Evolutionary conservation across 306 rosid species (phyloP), one percentile per base, ranked within the genome.

Genomic region (Cucurbita maxima): DNA sequence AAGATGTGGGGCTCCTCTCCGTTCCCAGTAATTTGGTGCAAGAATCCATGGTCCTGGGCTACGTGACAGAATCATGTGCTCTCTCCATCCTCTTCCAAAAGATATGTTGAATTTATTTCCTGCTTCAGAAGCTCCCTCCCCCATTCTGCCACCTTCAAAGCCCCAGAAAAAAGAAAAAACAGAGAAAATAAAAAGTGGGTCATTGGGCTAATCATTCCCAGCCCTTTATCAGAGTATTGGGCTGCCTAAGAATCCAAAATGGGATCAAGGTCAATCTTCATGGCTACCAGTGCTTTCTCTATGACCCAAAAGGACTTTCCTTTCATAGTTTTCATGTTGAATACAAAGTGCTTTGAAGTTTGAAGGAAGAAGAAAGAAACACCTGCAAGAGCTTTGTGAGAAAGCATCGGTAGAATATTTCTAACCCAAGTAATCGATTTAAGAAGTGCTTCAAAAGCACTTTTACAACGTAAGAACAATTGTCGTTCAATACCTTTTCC

Each of bases 21-120:
- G 63, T 77, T 58, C 53, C 72, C 72, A 57, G 63, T 44, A 1
- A 86, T 79, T 54, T 79, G 82, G 77, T 81, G 81, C 82, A 93
- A 67, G 60, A 87, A 83, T 12, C 96, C 96, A 77, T 85, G 86
- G 47, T 93, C 87, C 54, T 90, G 97, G 63, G 97, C 98, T 66
- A 76, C 71, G 82, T 82, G n/a, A 90, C 63, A 78, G 89, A 88
- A 13, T 86, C 96, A 10, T 86, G 89, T 47, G 87, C 76, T 77
- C 84, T 86, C 68, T 83, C 85, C 82, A 77, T 44, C 44, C 75
- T 79, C 73, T 72, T 83, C 56, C 50, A 75, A 54, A 79, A 86
- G 72, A 79, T 74, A 0, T 82, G 48, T 60, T 78, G 40, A 0
- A 84, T 66, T 71, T 88, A 94, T 67, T 75, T 86, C 44, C 44